Base-by-base conservation (phyloP, 257 asterid genomes). In the Fraxinus excelsior region DNA sequence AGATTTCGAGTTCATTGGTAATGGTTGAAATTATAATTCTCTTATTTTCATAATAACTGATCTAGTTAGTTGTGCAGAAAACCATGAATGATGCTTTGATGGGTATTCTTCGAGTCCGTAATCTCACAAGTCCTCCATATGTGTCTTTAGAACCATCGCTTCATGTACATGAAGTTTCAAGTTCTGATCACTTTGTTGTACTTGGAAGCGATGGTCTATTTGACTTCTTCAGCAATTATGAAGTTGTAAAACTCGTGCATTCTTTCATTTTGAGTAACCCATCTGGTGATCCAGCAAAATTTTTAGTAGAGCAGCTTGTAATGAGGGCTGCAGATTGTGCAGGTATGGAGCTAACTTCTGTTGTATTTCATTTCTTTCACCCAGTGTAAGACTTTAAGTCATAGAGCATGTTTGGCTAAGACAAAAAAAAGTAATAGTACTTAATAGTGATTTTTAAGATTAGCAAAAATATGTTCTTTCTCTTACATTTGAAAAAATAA, bases 161-260 rank as follows among this genome's bases (percentile, higher is more conserved):
- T 3, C 46, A 73, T 10, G 96, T 88, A 6, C 99, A 89, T 35
- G 88, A 91, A 80, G 86, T 96, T 80, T 89, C 97, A 1, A 85
- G 80, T 60, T 81, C 87, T 0, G 99, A 95, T 79, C 94, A 88
- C 76, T 93, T 95, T 69, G 94, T 91, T 67, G 93, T 95, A 18
- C 94, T 93, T 9, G 99, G 96, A 25, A 95, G 99, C 67, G 99
- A 95, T 72, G 98, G 99, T 76, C 85, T 95, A 72, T 95, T 95
- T 42, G 99, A 95, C 85, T 95, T 95, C 86, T 93, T 95, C 86
- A 88, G 85, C 90, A 95, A 95, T 32, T 88, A 93, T 51, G 99
- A 96, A 76, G 86, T 91, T 34, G 94, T 96, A 60, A 83, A 85
- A 72, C 97, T 90, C 42, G 98, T 91, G 13, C 88, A 86, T 82